Evolutionary conservation across 768 basidiomycete genomes (phyloP).

Genomic region (Calvatia gigantea): DNA sequence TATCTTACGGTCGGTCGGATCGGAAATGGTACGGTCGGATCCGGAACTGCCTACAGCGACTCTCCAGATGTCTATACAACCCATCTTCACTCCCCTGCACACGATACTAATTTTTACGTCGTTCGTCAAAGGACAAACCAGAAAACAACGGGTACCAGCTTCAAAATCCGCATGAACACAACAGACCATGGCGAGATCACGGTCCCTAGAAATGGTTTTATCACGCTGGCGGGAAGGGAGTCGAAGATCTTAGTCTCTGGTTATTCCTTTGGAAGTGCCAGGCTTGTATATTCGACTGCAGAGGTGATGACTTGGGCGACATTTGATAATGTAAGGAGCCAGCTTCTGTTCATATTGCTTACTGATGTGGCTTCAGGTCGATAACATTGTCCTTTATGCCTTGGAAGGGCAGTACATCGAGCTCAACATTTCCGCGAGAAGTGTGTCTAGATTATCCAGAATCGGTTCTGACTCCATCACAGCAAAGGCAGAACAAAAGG

Average conservation of each 20-base stretch:
- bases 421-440: slow-evolving; percentile 16
- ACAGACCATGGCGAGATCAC: slow-evolving; percentile 42
- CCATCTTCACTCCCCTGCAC: slow-evolving; percentile 51
- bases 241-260: slow-evolving; percentile 63
- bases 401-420: slow-evolving; percentile 34
- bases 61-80: slow-evolving; percentile 47
- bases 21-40: slow-evolving; percentile 46
- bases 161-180: slow-evolving; percentile 39
- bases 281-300: slow-evolving; percentile 60
- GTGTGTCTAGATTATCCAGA: neutral
- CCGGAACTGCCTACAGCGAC: slow-evolving; percentile 28
- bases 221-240: slow-evolving; percentile 61
- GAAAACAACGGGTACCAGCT: slow-evolving; percentile 46
- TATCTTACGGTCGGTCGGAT: slow-evolving; percentile 64
- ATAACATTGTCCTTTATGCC: slow-evolving; percentile 35
- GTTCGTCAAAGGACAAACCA: slow-evolving; percentile 44
- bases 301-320: slow-evolving; percentile 43
- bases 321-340: slow-evolving; percentile 23
- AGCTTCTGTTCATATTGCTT: neutral
- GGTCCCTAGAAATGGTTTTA: slow-evolving; percentile 33
- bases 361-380: slow-evolving; percentile 17
- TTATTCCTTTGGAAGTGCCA: slow-evolving; percentile 54
- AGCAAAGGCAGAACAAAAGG: neutral
- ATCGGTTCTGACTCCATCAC: neutral
- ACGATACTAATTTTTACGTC: slow-evolving; percentile 53